Percentiles rank a stretch among this genome's conserved stretches.
Conservation (phyloP, 306 rosid species). For the Cucurbita argyrosperma region DNA sequence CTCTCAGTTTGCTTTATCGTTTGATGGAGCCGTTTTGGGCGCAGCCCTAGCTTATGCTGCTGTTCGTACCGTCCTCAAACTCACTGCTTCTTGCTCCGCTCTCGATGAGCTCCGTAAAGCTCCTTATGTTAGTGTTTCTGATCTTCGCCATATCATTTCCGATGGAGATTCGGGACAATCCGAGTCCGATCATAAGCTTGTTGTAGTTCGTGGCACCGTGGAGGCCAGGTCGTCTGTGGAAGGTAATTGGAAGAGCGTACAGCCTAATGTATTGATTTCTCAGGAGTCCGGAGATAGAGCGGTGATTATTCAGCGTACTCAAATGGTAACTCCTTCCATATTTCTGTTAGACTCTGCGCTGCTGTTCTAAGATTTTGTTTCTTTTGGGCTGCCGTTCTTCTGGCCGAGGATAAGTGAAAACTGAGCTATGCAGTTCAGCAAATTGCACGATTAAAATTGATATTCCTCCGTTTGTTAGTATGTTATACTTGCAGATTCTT, state of each 20-base stretch:
- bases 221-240: constrained; percentile 52
- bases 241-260: constrained; percentile 33
- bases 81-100: constrained; percentile 32
- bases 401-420: too few species aligned
- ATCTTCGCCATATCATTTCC: constrained; percentile 54
- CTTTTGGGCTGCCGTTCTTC: background rate
- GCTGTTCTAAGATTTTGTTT: background rate
- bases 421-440: background rate
- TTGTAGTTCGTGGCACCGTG: constrained; percentile 63
- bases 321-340: constrained; percentile 31
- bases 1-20: constrained; percentile 49
- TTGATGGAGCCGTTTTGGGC: constrained; percentile 82
- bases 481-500: background rate
- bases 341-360: background rate
- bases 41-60: constrained; percentile 53
- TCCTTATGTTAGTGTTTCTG: constrained; percentile 51
- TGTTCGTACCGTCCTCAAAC: constrained; percentile 39
- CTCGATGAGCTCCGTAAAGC: constrained; percentile 42
- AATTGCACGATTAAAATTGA: background rate
- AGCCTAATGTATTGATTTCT: constrained; percentile 34
- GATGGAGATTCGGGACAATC: constrained; percentile 9
- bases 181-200: constrained; percentile 19
- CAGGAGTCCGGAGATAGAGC: constrained; percentile 57
- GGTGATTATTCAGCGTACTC: constrained; percentile 53
- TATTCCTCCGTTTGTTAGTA: background rate